Evolutionary conservation across 345 rosid genomes (phyloP), one percentile per base, ranked within the genome.

Genomic region (Nasturtium officinale): DNA sequence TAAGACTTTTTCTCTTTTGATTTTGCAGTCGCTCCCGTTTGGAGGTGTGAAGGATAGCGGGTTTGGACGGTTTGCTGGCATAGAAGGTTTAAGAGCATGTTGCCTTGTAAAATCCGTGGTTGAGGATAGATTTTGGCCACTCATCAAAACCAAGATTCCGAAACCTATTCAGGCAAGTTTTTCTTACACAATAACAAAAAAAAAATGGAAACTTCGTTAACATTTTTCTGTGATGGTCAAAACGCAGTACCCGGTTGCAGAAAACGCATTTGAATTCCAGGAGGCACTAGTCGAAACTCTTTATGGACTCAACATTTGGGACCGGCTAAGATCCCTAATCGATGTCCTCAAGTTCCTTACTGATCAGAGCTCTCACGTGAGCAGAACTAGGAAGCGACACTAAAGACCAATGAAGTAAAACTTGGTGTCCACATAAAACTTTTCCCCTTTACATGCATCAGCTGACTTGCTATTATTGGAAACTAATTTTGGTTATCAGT

Each of bases 31-130:
- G 30, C 80, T 95, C 72, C 99, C 99, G 28, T 91, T 95, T 79
- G 99, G 99, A 68, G 98, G 99, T 37, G 90, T 89, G 32, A 95
- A 91, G 58, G 92, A 95, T 70, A 95, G 99, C 64, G 99, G 99
- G 64, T 95, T 90, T 70, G 99, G 98, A 46, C 74, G 99, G 54
- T 95, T 95, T 79, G 99, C 94, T 9, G 99, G 98, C 1, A 71
- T 95, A 16, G 99, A 95, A 85, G 99, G 99, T 50, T 73, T 95
- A 71, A 84, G 97, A 73, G 98, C 96, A 58, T 95, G 96, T 81
- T 95, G 99, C 73, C 92, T 95, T 13, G 92, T 90, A 62, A 95
- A 91, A 80, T 84, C 98, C 2, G 97, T 95, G 25, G 98, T 90
- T 3, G 98, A 95, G 80, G 99, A 95, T 79, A 86, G 98, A 32